Percentiles rank a stretch among this genome's conserved stretches.
Evolutionary conservation across 1,139 yeast species (phyloP).

Genomic region (Hansenula anomala): DNA sequence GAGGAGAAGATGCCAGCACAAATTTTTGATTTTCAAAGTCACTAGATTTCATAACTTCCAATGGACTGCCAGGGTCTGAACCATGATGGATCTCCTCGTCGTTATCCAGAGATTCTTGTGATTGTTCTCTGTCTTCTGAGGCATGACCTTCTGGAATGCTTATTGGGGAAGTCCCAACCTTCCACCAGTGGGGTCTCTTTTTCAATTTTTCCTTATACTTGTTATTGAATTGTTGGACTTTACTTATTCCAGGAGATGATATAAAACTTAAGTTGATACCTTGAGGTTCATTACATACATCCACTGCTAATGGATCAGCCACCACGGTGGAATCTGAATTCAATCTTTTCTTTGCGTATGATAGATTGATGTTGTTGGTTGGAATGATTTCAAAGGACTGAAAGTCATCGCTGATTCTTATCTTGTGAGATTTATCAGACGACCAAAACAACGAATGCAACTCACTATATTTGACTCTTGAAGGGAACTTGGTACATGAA

Average conservation of each 20-base stretch:
- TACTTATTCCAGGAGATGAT: neutral
- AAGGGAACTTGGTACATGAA: neutral
- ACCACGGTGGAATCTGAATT: neutral
- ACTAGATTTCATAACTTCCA: neutral
- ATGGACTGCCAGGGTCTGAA: too few species aligned
- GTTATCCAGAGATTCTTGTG: too few species aligned
- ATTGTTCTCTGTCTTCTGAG: too few species aligned
- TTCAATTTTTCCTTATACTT: neutral
- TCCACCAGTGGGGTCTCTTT: constrained; percentile 2
- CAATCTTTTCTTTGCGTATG: neutral
- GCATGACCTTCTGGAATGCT: too few species aligned
- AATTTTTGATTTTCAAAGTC: neutral
- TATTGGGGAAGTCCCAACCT: neutral
- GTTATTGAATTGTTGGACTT: neutral
- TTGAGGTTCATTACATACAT: neutral
- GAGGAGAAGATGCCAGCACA: neutral
- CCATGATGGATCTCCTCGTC: too few species aligned
- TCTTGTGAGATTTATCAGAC: neutral
- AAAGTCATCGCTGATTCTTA: constrained; percentile 1
- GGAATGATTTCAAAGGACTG: neutral
- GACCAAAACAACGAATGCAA: neutral
- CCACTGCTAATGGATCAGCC: too few species aligned
- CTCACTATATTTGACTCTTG: neutral
- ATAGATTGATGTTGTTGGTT: too few species aligned
- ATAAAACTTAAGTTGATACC: constrained; percentile 1